These are phyloP conservation scores for Dendrocalamus sinicus DNA, from an alignment of 176 grass and related monocot species.

Conservation along the genomic window DNA sequence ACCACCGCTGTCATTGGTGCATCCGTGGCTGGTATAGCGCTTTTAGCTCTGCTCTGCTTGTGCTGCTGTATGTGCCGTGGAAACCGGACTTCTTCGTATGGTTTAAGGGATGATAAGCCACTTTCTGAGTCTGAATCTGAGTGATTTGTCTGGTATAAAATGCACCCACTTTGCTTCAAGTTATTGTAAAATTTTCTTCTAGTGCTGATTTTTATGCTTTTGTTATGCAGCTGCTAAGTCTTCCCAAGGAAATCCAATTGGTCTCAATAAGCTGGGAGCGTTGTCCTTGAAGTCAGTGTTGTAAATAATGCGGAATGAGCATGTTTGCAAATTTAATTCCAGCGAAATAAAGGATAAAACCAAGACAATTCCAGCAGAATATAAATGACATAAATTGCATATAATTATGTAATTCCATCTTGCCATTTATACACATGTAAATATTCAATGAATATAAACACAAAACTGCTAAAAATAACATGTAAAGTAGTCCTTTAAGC, in stretches of 20 bases:
- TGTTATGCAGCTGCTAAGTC: conserved; percentile 57
- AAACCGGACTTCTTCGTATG: conserved; percentile 47
- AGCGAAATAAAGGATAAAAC: no score
- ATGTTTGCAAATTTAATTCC: no score
- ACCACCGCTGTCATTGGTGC: conserved; percentile 36
- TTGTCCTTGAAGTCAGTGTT: conserved; percentile 42
- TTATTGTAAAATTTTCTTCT: conserved; percentile 7
- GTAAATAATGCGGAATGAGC: no score
- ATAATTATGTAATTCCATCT: no score
- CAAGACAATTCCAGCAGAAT: no score
- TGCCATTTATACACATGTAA: no score
- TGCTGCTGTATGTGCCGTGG: conserved; percentile 49
- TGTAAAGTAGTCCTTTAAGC: no score
- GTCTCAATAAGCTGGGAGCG: conserved; percentile 64
- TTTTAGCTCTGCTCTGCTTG: conserved; percentile 53
- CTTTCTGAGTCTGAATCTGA: conserved; percentile 58
- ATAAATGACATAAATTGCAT: no score
- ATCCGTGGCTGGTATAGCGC: conserved; percentile 38
- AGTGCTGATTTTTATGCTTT: conserved; percentile 31
- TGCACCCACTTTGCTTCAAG: not conserved
- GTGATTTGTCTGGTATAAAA: conserved; percentile 61
- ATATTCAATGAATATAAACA: no score
- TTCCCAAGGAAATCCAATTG: conserved; percentile 50
- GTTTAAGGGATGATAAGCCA: conserved; percentile 55
- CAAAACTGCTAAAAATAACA: no score